These are phyloP conservation scores for Adiantum capillusveneris DNA, from an alignment of 75 land plant genomes.

Conservation along the genomic window DNA sequence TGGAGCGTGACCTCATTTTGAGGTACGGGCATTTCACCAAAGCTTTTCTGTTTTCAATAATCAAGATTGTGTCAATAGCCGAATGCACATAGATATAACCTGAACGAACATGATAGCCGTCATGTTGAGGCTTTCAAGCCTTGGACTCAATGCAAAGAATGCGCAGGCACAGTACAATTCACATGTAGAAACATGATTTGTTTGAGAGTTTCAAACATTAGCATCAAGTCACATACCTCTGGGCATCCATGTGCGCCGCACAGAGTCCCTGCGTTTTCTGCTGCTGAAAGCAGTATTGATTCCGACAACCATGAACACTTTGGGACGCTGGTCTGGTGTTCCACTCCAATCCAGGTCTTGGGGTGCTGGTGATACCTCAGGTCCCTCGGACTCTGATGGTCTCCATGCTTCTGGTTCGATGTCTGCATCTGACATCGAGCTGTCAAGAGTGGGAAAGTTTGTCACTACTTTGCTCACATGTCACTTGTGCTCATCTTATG, in stretches of 20 bases:
- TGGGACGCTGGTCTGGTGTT: neutral
- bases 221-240: slow-evolving; percentile 14
- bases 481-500: neutral
- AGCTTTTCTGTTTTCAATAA: too few relatives aligned
- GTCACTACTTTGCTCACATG: slow-evolving; percentile 1
- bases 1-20: too few relatives aligned
- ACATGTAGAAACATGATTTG: too few relatives aligned
- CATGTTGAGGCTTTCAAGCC: too few relatives aligned
- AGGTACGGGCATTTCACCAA: too few relatives aligned
- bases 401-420: slow-evolving; percentile 28
- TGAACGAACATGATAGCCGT: too few relatives aligned
- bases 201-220: too few relatives aligned
- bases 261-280: slow-evolving; percentile 55
- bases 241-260: slow-evolving; percentile 60
- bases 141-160: too few relatives aligned
- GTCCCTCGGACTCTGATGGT: neutral
- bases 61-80: too few relatives aligned
- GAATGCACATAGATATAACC: too few relatives aligned
- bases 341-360: too few relatives aligned
- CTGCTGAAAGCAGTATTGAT: slow-evolving; percentile 66
- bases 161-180: too few relatives aligned
- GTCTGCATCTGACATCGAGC: slow-evolving; percentile 32
- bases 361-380: neutral
- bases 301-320: slow-evolving; percentile 45
- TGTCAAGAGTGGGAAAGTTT: slow-evolving; percentile 16